A percentile compares a stretch with the other conserved stretches of the same genome.
Conservation (phyloP, 495 filamentous ascomycete genomes). For the Cladorrhinum samala region DNA sequence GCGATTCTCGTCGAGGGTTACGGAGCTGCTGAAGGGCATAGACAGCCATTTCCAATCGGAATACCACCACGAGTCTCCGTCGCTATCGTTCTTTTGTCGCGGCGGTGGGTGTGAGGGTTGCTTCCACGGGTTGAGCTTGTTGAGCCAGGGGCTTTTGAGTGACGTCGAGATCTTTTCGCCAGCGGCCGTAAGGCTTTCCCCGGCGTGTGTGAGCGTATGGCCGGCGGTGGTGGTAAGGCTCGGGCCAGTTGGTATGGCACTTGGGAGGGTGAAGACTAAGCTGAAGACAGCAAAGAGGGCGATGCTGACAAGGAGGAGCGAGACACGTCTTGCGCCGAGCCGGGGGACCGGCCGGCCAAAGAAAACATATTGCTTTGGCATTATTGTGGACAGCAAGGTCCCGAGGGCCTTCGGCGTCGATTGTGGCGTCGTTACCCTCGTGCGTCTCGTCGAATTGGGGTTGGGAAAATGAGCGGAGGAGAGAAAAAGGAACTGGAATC, state of each 20-base stretch:
- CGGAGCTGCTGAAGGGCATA: constrained; percentile 77
- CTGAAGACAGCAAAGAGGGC: constrained; percentile 40
- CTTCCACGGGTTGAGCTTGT: constrained; percentile 53
- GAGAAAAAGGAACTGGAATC: no score
- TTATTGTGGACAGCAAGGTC: no score
- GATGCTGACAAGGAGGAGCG: constrained; percentile 38
- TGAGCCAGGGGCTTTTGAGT: constrained; percentile 38
- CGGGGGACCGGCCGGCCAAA: constrained; percentile 41
- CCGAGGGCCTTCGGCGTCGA: no score
- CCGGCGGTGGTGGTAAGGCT: constrained; percentile 32
- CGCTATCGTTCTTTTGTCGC: constrained; percentile 67
- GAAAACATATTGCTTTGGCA: constrained; percentile 46
- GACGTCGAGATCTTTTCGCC: constrained; percentile 29
- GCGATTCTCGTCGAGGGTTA: constrained; percentile 79
- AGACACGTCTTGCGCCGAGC: constrained; percentile 38
- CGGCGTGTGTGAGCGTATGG: constrained; percentile 29
- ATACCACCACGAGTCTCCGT: constrained; percentile 77
- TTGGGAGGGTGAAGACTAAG: constrained; percentile 44
- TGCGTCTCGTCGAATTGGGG: no score
- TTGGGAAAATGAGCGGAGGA: no score
- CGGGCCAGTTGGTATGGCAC: constrained; percentile 32
- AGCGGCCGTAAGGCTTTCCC: neutral
- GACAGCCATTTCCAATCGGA: constrained; percentile 76
- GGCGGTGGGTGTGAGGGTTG: constrained; percentile 69
- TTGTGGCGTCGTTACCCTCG: no score